Base-by-base conservation (phyloP, 1,139 yeast species). In the Yamadazyma taylorii region DNA sequence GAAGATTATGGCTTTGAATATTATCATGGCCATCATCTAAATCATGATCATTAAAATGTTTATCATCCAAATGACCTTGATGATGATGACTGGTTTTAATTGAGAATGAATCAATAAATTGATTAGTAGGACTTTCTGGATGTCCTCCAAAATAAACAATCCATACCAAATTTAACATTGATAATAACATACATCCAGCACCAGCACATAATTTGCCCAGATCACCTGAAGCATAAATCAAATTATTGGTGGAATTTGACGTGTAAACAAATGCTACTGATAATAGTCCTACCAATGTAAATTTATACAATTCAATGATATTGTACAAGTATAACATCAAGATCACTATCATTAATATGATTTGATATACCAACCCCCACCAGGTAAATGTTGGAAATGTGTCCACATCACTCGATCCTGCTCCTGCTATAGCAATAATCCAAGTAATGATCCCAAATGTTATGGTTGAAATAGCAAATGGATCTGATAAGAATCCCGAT, bases 341-440 rank as follows among this genome's bases (percentile, higher is more conserved):
- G 35, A 89, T 71, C 24, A 75, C 60, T 6, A 69, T 40, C 22
- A 86, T 73, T 28, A 88, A 55, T 25, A 85, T 48, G 24, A 89
- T 67, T 63, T 92, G 81, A 55, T 81, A 92, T 6, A 85, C 92
- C n/a, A 92, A 63, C 3, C 96, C 96, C 98, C 98, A 92, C 98
- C 98, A 92, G 7, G 94, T 78, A 60, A 92, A 85, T 47, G 80
- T 78, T 96, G 97, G 57, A 82, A 87, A 10, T 51, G 52, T 30
- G 49, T 51, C 9, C 73, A 63, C 37, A 19, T 32, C 25, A 16
- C 40, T 36, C 13, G 69, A 60, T 12, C 82, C 65, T 10, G 95
- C 87, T 2, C 97, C 96, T 4, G 83, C 94, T 39, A 92, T 70
- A 9, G 96, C 86, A 33, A 92, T 77, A 42, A 88, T 69, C 97